Evolutionary conservation across 2,329 filamentous ascomycete species (phyloP).

Genomic region (Cercospora brassicicola): DNA sequence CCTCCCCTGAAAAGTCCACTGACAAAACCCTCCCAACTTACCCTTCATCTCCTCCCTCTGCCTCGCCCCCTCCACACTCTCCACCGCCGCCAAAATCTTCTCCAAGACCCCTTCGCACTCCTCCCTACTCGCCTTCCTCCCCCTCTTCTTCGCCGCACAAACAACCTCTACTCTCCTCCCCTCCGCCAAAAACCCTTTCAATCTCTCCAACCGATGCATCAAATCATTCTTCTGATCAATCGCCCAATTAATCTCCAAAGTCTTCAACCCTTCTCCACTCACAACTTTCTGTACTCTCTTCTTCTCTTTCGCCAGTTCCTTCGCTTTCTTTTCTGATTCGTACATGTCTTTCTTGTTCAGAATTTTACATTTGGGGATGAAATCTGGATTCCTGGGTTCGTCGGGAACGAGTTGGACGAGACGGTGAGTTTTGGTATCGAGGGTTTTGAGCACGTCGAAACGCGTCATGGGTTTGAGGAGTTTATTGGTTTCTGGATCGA

Average conservation of each 20-base stretch:
- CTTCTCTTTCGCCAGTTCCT: slow-evolving; percentile 48
- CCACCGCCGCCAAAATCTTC: slow-evolving; percentile 50
- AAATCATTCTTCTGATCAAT: slow-evolving; percentile 72
- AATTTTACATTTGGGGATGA: slow-evolving; percentile 71
- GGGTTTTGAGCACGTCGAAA: slow-evolving; percentile 42
- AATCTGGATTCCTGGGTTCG: slow-evolving; percentile 30
- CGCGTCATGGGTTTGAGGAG: slow-evolving; percentile 35
- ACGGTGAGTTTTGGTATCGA: slow-evolving; percentile 54
- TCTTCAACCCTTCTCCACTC: slow-evolving; percentile 58
- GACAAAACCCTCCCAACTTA: slow-evolving; percentile 47
- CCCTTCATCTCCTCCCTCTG: slow-evolving; percentile 52
- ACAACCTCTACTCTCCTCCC: slow-evolving; percentile 74
- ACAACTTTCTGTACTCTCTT: slow-evolving; percentile 47
- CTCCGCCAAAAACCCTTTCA: slow-evolving; percentile 69
- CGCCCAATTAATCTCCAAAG: slow-evolving; percentile 87
- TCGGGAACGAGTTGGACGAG: slow-evolving; percentile 51
- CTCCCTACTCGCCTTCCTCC: slow-evolving; percentile 59
- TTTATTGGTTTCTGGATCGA: slow-evolving; percentile 42
- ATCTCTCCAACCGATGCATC: slow-evolving; percentile 65
- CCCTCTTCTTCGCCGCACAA: slow-evolving; percentile 66
- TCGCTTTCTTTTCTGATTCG: slow-evolving; percentile 45
- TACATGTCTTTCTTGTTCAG: slow-evolving; percentile 58
- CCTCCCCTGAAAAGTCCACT: slow-evolving; percentile 49
- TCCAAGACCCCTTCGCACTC: slow-evolving; percentile 63
- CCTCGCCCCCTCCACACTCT: slow-evolving; percentile 46